Conservation (phyloP, 2,329 filamentous ascomycete genomes). For the Alternaria sp. region DNA sequence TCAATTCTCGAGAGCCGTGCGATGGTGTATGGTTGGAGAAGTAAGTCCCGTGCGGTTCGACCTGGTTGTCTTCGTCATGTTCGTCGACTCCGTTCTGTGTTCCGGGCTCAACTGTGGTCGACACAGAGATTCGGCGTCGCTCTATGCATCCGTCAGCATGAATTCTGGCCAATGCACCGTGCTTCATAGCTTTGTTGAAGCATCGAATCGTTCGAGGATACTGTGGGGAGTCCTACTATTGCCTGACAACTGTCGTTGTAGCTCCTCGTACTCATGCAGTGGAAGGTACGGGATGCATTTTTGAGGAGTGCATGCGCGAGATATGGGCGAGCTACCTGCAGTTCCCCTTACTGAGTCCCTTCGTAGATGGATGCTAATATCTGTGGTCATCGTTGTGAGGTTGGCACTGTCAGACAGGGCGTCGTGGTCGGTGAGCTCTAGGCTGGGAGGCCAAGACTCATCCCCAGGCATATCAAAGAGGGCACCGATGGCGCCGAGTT, state of each 20-base stretch:
- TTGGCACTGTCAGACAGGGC: not conserved
- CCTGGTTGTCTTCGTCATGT: not conserved
- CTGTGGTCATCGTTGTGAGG: not conserved
- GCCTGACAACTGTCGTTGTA: not conserved
- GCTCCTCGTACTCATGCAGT: not conserved
- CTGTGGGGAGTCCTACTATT: not conserved
- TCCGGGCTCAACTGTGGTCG: not conserved
- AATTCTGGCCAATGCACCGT: not conserved
- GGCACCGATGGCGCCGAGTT: not conserved
- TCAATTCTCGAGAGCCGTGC: not conserved
- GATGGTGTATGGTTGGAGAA: not conserved
- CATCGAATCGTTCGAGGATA: no score
- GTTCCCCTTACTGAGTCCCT: rapidly evolving
- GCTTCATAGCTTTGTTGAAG: no score
- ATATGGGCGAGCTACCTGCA: not conserved
- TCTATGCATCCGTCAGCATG: not conserved
- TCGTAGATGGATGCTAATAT: not conserved
- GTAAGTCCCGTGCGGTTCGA: not conserved
- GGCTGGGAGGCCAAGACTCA: not conserved
- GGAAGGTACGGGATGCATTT: not conserved
- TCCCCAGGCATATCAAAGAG: not conserved
- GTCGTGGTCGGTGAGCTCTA: not conserved
- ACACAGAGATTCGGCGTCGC: not conserved
- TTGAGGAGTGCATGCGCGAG: not conserved
- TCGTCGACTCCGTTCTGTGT: not conserved